Conservation (phyloP, 2,329 filamentous ascomycete genomes). For the Fusarium tanahbumbuense region DNA sequence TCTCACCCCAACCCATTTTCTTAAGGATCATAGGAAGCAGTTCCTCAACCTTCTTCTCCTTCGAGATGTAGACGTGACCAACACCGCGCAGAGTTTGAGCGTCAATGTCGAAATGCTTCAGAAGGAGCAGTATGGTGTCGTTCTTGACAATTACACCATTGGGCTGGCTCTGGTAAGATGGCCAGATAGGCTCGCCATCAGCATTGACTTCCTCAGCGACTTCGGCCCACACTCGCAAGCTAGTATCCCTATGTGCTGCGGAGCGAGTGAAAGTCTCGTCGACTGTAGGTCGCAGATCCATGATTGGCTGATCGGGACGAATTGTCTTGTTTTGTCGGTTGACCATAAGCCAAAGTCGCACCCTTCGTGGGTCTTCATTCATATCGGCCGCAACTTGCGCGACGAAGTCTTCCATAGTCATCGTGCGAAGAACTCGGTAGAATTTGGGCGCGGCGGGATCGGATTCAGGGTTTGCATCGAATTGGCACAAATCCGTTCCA, state of each 20-base stretch:
- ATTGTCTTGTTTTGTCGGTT: slow-evolving; percentile 98
- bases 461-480: slow-evolving; percentile 71
- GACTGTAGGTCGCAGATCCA: slow-evolving; percentile 79
- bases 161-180: slow-evolving; percentile 68
- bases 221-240: slow-evolving; percentile 90
- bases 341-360: slow-evolving; percentile 97
- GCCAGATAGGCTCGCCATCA: slow-evolving; percentile 79
- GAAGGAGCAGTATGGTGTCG: slow-evolving; percentile 81
- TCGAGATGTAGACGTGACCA: slow-evolving; percentile 87
- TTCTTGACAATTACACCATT: slow-evolving; percentile 69
- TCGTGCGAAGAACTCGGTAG: slow-evolving; percentile 80
- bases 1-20: slow-evolving; percentile 87
- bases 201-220: slow-evolving; percentile 72
- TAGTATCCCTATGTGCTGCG: slow-evolving; percentile 72
- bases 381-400: slow-evolving; percentile 77
- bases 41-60: slow-evolving; percentile 88
- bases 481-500: slow-evolving; percentile 83
- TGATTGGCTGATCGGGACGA: slow-evolving; percentile 87
- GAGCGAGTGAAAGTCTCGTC: slow-evolving; percentile 72
- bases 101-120: slow-evolving; percentile 90
- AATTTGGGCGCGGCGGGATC: slow-evolving; percentile 76
- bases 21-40: slow-evolving; percentile 80
- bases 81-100: slow-evolving; percentile 80
- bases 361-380: slow-evolving; percentile 71
- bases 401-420: slow-evolving; percentile 80